Evolutionary conservation across 495 filamentous ascomycete genomes (phyloP).

Genomic region (Clohesyomyces aquaticus): DNA sequence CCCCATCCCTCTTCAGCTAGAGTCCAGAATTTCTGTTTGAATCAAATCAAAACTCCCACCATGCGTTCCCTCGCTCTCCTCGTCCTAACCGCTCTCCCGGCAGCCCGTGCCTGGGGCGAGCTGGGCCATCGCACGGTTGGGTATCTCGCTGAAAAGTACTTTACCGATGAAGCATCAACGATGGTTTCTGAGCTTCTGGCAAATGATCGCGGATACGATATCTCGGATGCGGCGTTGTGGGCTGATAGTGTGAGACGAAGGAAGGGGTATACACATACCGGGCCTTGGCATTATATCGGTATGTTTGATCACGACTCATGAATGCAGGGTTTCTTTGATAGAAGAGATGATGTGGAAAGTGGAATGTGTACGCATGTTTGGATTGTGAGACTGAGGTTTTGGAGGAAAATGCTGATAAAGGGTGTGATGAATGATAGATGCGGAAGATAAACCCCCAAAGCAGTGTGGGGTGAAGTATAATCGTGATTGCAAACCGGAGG

Average conservation of each 20-base stretch:
- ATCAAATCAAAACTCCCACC: not conserved
- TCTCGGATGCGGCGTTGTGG: conserved; percentile 20
- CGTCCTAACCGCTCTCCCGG: not conserved
- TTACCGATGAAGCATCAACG: not conserved
- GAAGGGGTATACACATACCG: conserved; percentile 3
- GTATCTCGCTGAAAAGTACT: conserved; percentile 20
- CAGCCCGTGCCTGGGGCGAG: conserved; percentile 15
- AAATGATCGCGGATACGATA: conserved; percentile 1
- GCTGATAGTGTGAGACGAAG: conserved; percentile 14
- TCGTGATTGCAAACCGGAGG: conserved; percentile 59
- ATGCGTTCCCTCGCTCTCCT: not conserved
- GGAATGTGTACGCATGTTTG: too few species aligned
- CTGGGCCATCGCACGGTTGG: conserved; percentile 33
- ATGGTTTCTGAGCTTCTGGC: conserved; percentile 7
- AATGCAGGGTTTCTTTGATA: too few species aligned
- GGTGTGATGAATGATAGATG: conserved; percentile 54
- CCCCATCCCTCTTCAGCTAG: too few species aligned
- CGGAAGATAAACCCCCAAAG: conserved; percentile 61
- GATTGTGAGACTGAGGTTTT: not conserved
- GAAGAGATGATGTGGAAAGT: too few species aligned
- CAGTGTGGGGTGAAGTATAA: conserved; percentile 59
- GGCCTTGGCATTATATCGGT: conserved; percentile 22
- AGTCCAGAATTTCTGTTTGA: not conserved
- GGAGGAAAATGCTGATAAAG: not conserved
- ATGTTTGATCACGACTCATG: not conserved